Evolutionary conservation across 108 stramenopile genomes (phyloP), one percentile per base, ranked within the genome.

Genomic region (Epithemia pelagica): DNA sequence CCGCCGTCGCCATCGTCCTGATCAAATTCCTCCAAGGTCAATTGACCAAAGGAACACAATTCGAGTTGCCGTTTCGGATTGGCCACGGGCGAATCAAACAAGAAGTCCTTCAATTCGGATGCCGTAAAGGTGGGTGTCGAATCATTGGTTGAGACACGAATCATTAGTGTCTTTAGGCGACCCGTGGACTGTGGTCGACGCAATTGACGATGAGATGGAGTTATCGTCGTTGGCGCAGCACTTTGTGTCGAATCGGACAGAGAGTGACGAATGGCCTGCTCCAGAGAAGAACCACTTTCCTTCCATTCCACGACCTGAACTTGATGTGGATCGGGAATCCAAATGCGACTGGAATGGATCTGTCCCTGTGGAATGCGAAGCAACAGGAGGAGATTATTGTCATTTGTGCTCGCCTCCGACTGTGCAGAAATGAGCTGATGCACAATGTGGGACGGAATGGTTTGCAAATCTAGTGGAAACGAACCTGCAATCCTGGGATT

Each of bases 141-240:
- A 31, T 66, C 65, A 19, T 20, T 28, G 28, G 65, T 66, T 10
- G 65, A 66, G 28, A 66, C 54, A 30, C 65, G 65, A 21, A 66
- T 55, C 28, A 66, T 55, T 21, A 32, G 21, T 1, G 32, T 51
- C 62, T 22, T 51, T 24, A 63, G 32, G 1, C 22, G 2, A 8
- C 62, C 62, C 32, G 20, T 63, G 30, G 32, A 37, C 27, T 5
- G 37, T 10, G 37, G 37, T 10, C 15, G 5, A 15, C 37, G 37
- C 37, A 46, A 46, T 46, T 46, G 37, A 15, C 37, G 37, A 46
- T 15, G 37, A 46, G 5, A 46, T 15, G 5, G 37, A 46, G 37
- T 46, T 15, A 46, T 46, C 37, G 37, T 46, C 37, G 37, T 46
- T 46, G 37, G 5, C 37, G 37, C 15, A n/a, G n/a, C n/a, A n/a